Evolutionary conservation across 805 yeast species (phyloP), one percentile per base, ranked within the genome.

Genomic region (Crinitomyces ghanaensis): DNA sequence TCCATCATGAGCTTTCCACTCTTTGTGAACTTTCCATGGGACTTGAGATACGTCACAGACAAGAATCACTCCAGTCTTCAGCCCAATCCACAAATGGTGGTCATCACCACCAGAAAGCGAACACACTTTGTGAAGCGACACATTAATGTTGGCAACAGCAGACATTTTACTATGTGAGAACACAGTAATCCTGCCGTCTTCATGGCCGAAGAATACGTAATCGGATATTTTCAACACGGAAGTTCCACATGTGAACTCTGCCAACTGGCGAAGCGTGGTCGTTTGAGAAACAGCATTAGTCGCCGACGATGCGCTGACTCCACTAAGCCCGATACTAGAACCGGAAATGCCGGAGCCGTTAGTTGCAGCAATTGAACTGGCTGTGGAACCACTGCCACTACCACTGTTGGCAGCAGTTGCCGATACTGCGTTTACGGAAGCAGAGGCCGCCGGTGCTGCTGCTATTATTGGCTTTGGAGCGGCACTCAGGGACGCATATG

Each of bases 181-280:
- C 5, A 57, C 49, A 1, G 60, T 39, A 13, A 60, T 44, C 21
- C 51, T 44, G 4, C 65, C 65, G 35, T 57, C 60, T 11, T 60
- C 60, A 23, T 59, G 65, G 9, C 66, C 66, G 38, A 59, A 52
- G 30, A 50, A 58, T 2, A 55, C 54, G 16, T 36, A 24, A 15
- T 53, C 59, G 2, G 49, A 44, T 14, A 23, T 40, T 28, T 28
- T 14, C 12, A 41, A 43, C n/a, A 41, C 26, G 14, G 24, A 30
- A 2, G 56, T 44, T 0, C 50, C 55, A 35, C 54, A 49, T 17
- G 57, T 44, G 20, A 54, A 50, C 15, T 51, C 59, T n/a, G 53
- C 56, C 2, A n/a, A n/a, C n/a, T n/a, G n/a, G n/a, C n/a, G n/a
- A n/a, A n/a, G n/a, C n/a, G n/a, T n/a, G n/a, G n/a, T n/a, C n/a